phyloP scores from a whole-genome alignment of 2,329 filamentous ascomycete species.

The Ramichloridium luteum region DNA sequence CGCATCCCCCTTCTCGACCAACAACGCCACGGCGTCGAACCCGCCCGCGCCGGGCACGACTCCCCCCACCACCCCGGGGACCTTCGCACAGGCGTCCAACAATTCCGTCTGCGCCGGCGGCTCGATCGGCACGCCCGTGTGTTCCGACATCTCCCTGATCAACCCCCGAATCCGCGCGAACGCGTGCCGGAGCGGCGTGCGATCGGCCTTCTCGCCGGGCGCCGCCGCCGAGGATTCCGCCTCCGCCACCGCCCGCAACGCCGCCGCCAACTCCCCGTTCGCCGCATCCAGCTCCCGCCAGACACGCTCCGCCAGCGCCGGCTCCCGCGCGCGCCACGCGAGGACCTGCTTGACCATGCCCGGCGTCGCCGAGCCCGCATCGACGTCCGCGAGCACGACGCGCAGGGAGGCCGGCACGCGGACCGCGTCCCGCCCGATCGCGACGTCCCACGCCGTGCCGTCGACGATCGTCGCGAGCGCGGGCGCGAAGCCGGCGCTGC shows the following conservation, averaged over 20 bases:
- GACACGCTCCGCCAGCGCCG: slow-evolving; percentile 51
- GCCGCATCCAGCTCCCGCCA: slow-evolving; percentile 64
- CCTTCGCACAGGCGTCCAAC: slow-evolving; percentile 57
- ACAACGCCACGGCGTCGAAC: slow-evolving; percentile 74
- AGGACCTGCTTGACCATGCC: slow-evolving; percentile 92
- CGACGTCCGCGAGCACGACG: slow-evolving; percentile 89
- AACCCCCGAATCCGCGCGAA: slow-evolving; percentile 43
- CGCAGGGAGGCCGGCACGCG: slow-evolving; percentile 60
- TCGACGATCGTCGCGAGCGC: slow-evolving; percentile 56
- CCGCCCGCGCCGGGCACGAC: slow-evolving; percentile 92
- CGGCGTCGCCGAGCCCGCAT: slow-evolving; percentile 85
- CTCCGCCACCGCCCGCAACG: slow-evolving; percentile 44
- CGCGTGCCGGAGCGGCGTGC: slow-evolving; percentile 32
- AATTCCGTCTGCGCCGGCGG: slow-evolving; percentile 73
- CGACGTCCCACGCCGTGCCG: slow-evolving; percentile 57
- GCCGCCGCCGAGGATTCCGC: slow-evolving; percentile 19
- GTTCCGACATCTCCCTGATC: slow-evolving; percentile 63
- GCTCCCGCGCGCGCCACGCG: slow-evolving; percentile 59
- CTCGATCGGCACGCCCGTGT: slow-evolving; percentile 75
- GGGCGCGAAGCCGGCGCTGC: slow-evolving; percentile 52
- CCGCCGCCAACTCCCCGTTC: slow-evolving; percentile 58
- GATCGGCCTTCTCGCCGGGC: slow-evolving; percentile 35
- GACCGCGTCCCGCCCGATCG: slow-evolving; percentile 58
- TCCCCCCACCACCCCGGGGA: slow-evolving; percentile 76
- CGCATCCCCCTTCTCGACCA: slow-evolving; percentile 46